Evolutionary conservation across 73 alveolate species (phyloP).

Genomic region (Paramecium caudatum): DNA sequence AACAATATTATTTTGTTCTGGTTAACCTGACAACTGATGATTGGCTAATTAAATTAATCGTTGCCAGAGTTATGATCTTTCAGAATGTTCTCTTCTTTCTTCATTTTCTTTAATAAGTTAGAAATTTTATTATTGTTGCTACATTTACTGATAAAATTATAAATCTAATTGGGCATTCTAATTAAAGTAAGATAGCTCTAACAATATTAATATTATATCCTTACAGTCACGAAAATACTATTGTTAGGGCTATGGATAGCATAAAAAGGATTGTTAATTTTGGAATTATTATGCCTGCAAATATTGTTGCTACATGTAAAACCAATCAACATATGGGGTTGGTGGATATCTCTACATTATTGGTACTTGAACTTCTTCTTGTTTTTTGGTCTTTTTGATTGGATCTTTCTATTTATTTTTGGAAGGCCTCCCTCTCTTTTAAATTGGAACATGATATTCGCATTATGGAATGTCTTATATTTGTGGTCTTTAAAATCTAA

Average conservation of each 20-base stretch:
- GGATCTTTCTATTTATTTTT: slow-evolving; percentile 12
- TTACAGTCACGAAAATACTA: slow-evolving; percentile 7
- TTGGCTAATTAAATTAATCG: slow-evolving; percentile 28
- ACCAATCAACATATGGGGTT: not conserved
- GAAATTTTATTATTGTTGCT: slow-evolving; percentile 40
- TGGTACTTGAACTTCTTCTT: slow-evolving; percentile 12
- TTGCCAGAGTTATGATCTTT: slow-evolving; percentile 30
- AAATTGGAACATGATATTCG: slow-evolving; percentile 36
- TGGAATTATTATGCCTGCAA: slow-evolving; percentile 2
- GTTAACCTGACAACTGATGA: not conserved
- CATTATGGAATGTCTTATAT: not conserved
- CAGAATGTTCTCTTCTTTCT: slow-evolving; percentile 50
- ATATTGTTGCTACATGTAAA: not conserved
- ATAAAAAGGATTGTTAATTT: not conserved
- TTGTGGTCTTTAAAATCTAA: slow-evolving; percentile 39
- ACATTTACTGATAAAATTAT: slow-evolving; percentile 5
- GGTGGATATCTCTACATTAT: not conserved
- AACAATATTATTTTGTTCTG: slow-evolving; percentile 45
- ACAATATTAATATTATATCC: not conserved
- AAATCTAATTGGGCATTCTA: slow-evolving; percentile 25
- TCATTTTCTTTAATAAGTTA: not conserved
- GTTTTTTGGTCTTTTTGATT: not conserved
- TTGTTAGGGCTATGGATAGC: slow-evolving; percentile 30
- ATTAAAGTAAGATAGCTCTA: slow-evolving; percentile 39
- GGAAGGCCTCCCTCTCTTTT: slow-evolving; percentile 61